A percentile compares a stretch with the other conserved stretches of the same genome.
Evolutionary conservation across 208 protist species (phyloP).

Genomic region (Wallacemonas rigidus): DNA sequence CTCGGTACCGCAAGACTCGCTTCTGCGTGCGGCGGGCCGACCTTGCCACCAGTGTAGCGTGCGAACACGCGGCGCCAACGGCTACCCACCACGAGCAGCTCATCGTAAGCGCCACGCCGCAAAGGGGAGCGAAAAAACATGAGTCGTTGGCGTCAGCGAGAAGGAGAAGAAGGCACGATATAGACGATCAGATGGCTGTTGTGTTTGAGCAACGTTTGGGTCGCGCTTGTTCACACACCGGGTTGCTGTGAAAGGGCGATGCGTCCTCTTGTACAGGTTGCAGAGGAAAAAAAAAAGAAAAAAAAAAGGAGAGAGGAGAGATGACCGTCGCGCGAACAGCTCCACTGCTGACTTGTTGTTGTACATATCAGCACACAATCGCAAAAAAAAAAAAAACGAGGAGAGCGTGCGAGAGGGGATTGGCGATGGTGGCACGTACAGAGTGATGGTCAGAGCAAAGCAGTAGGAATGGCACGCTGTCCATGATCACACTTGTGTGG

Average conservation of each 20-base stretch:
- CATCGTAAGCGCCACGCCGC: conserved; percentile 60
- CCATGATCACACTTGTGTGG: too few relatives aligned
- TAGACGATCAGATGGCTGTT: too few relatives aligned
- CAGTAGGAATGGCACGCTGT: not conserved
- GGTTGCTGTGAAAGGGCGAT: too few relatives aligned
- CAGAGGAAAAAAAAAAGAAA: not conserved
- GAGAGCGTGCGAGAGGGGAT: not conserved
- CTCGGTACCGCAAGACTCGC: conserved; percentile 40
- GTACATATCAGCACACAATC: not conserved
- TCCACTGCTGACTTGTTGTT: conserved; percentile 7
- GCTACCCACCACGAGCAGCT: conserved; percentile 81
- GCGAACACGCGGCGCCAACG: conserved; percentile 79
- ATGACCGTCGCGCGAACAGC: conserved; percentile 5
- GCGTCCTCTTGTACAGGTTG: too few relatives aligned
- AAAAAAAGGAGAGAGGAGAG: not conserved
- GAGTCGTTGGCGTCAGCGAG: not conserved
- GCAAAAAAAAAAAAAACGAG: conserved; percentile 6
- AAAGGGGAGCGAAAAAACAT: conserved; percentile 44
- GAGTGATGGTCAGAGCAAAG: not conserved
- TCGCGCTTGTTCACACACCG: too few relatives aligned
- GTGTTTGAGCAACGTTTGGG: too few relatives aligned
- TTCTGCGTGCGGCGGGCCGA: conserved; percentile 40
- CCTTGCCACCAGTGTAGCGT: conserved; percentile 31
- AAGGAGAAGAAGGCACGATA: too few relatives aligned
- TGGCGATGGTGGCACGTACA: not conserved